Evolutionary conservation across 768 basidiomycete genomes (phyloP), one percentile per base, ranked within the genome.

Genomic region (Trichaptum fuscoviolaceum): DNA sequence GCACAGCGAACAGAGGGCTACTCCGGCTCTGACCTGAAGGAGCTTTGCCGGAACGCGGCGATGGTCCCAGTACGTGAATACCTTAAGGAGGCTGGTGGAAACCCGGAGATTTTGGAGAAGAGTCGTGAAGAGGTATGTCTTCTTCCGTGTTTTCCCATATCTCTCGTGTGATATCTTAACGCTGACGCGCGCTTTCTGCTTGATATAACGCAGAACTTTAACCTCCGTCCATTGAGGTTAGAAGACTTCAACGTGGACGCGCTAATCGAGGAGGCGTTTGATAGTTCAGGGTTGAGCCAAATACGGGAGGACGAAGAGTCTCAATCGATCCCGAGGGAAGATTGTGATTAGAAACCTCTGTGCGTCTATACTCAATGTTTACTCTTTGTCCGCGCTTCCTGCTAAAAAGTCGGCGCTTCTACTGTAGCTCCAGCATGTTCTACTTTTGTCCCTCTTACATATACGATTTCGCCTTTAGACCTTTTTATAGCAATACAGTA

Each of bases 51-150:
- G 64, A 95, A 88, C 70, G 96, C 96, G 0, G 95, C 93, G 0
- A 96, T 98, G 95, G 85, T 88, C 0, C 93, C 95, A 6, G 90
- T 96, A 24, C 85, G 93, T 27, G 94, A 96, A 73, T 90, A 87
- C 70, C 87, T 95, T 82, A 82, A 87, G 36, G 78, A 79, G 77
- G 71, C 81, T 73, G 73, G 77, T 72, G 69, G 76, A 77, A 73
- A 85, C 71, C 74, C 84, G 75, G 79, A 86, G 75, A 69, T 85
- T 76, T 78, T 83, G 65, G 80, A 77, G 67, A 76, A 75, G 64
- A 76, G 78, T 9, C 78, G 80, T 30, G 72, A 76, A 65, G 80
- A 83, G 72, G 87, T 85, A 42, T 66, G 82, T 74, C n/a, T 34
- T 58, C 10, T 35, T 52, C 8, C 20, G 26, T 6, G 8, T 58